phyloP scores from a whole-genome alignment of 140 eudicot species.

The Anethum foeniculum region DNA sequence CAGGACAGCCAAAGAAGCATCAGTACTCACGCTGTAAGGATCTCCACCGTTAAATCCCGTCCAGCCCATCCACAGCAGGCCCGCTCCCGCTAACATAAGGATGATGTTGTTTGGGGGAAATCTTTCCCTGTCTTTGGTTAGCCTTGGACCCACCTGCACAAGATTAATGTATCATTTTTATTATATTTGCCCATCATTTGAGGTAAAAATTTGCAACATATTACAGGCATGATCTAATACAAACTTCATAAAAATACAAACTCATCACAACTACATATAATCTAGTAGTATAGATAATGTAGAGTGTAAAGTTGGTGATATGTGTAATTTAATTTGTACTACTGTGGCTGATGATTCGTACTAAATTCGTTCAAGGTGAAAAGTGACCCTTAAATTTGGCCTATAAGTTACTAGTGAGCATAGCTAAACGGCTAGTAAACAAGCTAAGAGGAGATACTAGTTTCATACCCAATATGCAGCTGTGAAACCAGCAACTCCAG shows the following conservation, averaged over 20 bases:
- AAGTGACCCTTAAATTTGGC: neutral
- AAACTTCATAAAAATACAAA: neutral
- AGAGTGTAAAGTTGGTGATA: neutral
- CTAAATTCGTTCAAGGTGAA: neutral
- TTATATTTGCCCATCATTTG: neutral
- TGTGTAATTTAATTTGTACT: neutral
- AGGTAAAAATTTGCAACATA: neutral
- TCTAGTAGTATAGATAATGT: neutral
- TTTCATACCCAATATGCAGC: conserved; percentile 71
- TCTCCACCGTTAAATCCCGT: conserved; percentile 9
- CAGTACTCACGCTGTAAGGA: neutral
- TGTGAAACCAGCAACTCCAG: conserved; percentile 72
- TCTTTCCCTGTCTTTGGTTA: conserved; percentile 11
- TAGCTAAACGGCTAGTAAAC: neutral
- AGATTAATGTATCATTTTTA: neutral
- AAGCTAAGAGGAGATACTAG: neutral
- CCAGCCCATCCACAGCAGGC: conserved; percentile 13
- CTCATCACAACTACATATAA: neutral
- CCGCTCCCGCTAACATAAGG: conserved; percentile 12
- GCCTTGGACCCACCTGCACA: conserved; percentile 12
- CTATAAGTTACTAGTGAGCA: neutral
- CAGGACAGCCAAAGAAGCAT: conserved; percentile 8
- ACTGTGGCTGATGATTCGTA: neutral
- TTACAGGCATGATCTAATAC: neutral
- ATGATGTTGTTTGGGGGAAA: conserved; percentile 14